These are phyloP conservation scores for Polygonum maritimum DNA, from an alignment of 148 eudicot genomes.

Conservation along the genomic window DNA sequence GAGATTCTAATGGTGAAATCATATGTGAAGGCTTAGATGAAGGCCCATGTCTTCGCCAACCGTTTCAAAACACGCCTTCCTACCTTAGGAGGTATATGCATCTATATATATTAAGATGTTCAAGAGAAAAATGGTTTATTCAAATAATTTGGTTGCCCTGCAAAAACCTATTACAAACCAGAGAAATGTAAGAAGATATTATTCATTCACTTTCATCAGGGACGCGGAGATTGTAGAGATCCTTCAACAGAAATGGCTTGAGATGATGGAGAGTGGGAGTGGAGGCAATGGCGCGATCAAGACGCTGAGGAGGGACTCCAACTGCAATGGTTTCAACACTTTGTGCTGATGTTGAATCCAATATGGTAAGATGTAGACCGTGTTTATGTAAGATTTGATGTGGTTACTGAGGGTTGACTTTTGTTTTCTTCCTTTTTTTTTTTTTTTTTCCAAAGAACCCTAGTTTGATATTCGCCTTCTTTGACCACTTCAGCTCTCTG, in stretches of 20 bases:
- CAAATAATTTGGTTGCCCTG: not conserved
- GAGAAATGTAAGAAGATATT: not conserved
- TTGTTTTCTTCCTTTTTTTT: not conserved
- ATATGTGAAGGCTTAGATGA: constrained; percentile 85
- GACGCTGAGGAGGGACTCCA: constrained; percentile 16
- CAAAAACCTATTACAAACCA: not conserved
- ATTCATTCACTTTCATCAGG: constrained; percentile 16
- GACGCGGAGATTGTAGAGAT: constrained; percentile 41
- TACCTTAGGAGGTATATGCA: constrained; percentile 31
- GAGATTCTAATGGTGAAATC: constrained; percentile 68
- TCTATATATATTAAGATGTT: not conserved
- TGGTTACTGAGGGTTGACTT: not conserved
- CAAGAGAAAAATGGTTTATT: not conserved
- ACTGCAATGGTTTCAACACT: constrained; percentile 35
- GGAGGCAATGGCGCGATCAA: constrained; percentile 11
- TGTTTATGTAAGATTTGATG: not conserved
- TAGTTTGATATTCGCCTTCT: not conserved
- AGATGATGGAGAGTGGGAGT: constrained; percentile 23
- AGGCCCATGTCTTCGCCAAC: constrained; percentile 65
- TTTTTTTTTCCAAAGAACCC: not conserved
- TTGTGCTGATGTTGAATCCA: constrained; percentile 23
- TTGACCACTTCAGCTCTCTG: constrained; percentile 1
- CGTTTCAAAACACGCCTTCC: constrained; percentile 18
- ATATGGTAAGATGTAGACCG: not conserved
- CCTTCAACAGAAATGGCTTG: constrained; percentile 60